These are phyloP conservation scores for Suillus ampliporus DNA, from an alignment of 768 basidiomycete species.

Conservation along the genomic window DNA sequence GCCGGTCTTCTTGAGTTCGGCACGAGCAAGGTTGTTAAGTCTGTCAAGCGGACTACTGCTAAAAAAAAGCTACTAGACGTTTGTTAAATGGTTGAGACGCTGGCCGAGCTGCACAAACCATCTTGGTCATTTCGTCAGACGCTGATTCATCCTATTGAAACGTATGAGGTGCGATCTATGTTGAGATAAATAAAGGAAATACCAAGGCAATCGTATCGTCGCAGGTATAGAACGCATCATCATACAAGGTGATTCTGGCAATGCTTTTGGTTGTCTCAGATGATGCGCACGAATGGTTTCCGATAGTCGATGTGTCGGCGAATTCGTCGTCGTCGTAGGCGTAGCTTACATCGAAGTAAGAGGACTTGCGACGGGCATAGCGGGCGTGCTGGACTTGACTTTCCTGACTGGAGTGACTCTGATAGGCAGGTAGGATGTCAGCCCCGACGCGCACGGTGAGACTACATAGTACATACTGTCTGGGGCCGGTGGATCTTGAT, in stretches of 20 bases:
- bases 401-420: slow-evolving; percentile 27
- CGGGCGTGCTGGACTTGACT: slow-evolving; percentile 13
- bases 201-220: slow-evolving; percentile 22
- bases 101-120: slow-evolving; percentile 25
- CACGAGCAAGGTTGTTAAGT: slow-evolving; percentile 32
- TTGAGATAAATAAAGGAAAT: not conserved
- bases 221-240: slow-evolving; percentile 10
- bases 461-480: slow-evolving; percentile 29
- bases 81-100: slow-evolving; percentile 13
- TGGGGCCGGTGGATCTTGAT: slow-evolving; percentile 28
- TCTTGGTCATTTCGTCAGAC: slow-evolving; percentile 26
- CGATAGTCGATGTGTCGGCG: slow-evolving; percentile 9
- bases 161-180: slow-evolving; percentile 14
- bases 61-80: slow-evolving; percentile 21
- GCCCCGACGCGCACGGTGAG: not conserved
- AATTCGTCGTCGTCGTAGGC: slow-evolving; percentile 26
- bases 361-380: slow-evolving; percentile 16
- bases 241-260: not conserved
- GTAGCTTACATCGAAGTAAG: slow-evolving; percentile 16
- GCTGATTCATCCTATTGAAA: slow-evolving; percentile 17
- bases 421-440: not conserved
- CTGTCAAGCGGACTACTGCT: slow-evolving; percentile 34
- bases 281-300: slow-evolving; percentile 19
- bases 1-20: slow-evolving; percentile 36
- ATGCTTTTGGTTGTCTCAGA: slow-evolving; percentile 6